Base-by-base conservation (phyloP, 73 alveolate genomes). In the Uronychia setigera region DNA sequence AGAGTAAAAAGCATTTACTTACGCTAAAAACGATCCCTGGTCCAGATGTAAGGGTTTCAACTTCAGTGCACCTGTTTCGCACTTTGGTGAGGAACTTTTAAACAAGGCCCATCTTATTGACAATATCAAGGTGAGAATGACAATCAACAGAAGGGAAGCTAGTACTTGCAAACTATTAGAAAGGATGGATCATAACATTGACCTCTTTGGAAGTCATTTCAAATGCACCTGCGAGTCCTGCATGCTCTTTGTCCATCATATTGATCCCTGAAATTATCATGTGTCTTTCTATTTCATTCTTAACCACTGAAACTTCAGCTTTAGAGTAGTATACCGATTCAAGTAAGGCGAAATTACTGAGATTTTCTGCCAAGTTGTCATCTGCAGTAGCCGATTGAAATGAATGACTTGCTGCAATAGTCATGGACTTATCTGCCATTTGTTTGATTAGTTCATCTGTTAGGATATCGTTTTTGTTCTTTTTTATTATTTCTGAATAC, bases 61-160 rank as follows among this genome's bases (percentile, higher is more conserved):
- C 95, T 35, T 90, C 95, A 0, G 95, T 90, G 76, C 95, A 90
- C 29, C 95, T 33, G 80, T 90, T 90, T 35, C 92, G 31, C 0
- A 90, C 81, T 32, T 91, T 32, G 0, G 95, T 90, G 28, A 90
- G 33, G 58, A 90, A 90, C 74, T 85, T 74, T 60, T 90, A 79
- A 0, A 90, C 95, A 81, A 85, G 85, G 19, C 93, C 33, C 0
- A 80, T 79, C 60, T 90, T 90, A 27, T 78, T 85, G n/a, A 85
- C 80, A 13, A 90, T 85, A 60, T 90, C 95, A n/a, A 90, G 67
- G 80, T 90, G 95, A 28, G 92, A 30, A 35, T 84, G 79, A 29
- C 88, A 29, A 80, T 90, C 92, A 1, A 90, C 93, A 1, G 86
- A 67, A 28, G 79, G 76, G 77, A 33, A 90, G 0, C 85, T 80